Evolutionary conservation across 192 early-diverging fungal species (phyloP).

Genomic region (Coemansia reversa): DNA sequence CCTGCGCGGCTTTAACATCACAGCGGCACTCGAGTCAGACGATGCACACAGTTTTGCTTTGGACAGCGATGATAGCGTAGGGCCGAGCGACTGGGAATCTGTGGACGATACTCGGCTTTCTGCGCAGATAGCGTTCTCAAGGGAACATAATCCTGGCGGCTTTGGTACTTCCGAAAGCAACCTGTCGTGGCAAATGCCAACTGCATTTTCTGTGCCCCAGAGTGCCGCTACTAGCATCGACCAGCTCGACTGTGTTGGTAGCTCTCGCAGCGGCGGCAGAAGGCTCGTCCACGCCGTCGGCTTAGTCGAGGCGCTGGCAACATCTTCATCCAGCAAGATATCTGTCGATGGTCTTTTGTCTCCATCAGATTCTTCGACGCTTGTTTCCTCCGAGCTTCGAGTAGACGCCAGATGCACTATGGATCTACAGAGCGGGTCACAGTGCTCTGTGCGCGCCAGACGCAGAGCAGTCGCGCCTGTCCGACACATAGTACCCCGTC

Average conservation of each 20-base stretch:
- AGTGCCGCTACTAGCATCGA: too few species aligned
- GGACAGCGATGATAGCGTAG: conserved; percentile 3
- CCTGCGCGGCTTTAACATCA: conserved; percentile 38
- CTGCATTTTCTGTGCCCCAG: too few species aligned
- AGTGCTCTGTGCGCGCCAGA: conserved; percentile 2
- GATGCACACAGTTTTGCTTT: background rate
- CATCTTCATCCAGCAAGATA: conserved; percentile 15
- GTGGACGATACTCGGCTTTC: too few species aligned
- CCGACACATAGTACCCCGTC: conserved; percentile 7
- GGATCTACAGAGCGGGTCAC: conserved; percentile 1
- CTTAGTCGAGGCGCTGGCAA: background rate
- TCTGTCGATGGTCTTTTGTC: conserved; percentile 24
- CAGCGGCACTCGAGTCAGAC: conserved; percentile 8
- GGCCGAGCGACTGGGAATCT: background rate
- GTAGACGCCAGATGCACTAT: conserved; percentile 3
- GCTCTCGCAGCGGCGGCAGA: too few species aligned
- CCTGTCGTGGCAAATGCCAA: too few species aligned
- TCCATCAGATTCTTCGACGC: conserved; percentile 38
- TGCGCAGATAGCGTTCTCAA: too few species aligned
- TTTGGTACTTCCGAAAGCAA: too few species aligned
- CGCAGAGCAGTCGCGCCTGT: conserved; percentile 1
- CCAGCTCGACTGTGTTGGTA: too few species aligned
- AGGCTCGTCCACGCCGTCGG: too few species aligned
- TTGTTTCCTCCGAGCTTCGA: conserved; percentile 17
- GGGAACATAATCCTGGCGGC: too few species aligned